Base-by-base conservation (phyloP, 2,329 filamentous ascomycete genomes). In the Fusarium sp. region DNA sequence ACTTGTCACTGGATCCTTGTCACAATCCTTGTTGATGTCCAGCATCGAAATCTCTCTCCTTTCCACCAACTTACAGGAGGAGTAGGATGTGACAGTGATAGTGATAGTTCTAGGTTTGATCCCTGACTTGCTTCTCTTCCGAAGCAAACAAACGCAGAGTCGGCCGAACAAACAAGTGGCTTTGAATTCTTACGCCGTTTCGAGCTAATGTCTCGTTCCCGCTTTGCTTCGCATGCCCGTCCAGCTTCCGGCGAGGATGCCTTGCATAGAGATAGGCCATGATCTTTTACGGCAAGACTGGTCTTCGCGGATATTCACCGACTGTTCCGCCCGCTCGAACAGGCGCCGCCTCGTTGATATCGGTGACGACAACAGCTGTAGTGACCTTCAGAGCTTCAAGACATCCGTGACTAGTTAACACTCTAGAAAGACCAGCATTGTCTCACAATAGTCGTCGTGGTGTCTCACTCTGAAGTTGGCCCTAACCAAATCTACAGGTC, bases 131-230 rank as follows among this genome's bases (percentile, higher is more conserved):
- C 33, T 38, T 67, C 48, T 55, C 51, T 15, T 34, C 22, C 58
- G 26, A 63, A 57, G 52, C 59, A 72, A 64, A 59, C 68, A 69
- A 66, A 63, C 66, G 60, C 66, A 48, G 63, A 68, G 60, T 46
- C 49, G 63, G 55, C 38, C 50, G 34, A 48, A 46, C 50, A 52
- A 62, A 45, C 14, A 43, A 53, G 63, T 65, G 58, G 59, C 69
- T 66, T 63, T 33, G 11, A 38, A 65, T 52, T 52, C 58, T 63
- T 58, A 55, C 65, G 60, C 65, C 61, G 55, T 70, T 57, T 65
- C 63, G 58, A 58, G 66, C 73, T 75, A 75, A 71, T 72, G 72
- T 60, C 56, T 74, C 51, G 67, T 58, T 75, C 71, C 74, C 72
- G 74, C 64, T 68, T 68, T 64, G 66, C 63, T 71, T 62, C 53